Conservation (phyloP, 2,329 filamentous ascomycete genomes). For the Coniochaeta sp. region DNA sequence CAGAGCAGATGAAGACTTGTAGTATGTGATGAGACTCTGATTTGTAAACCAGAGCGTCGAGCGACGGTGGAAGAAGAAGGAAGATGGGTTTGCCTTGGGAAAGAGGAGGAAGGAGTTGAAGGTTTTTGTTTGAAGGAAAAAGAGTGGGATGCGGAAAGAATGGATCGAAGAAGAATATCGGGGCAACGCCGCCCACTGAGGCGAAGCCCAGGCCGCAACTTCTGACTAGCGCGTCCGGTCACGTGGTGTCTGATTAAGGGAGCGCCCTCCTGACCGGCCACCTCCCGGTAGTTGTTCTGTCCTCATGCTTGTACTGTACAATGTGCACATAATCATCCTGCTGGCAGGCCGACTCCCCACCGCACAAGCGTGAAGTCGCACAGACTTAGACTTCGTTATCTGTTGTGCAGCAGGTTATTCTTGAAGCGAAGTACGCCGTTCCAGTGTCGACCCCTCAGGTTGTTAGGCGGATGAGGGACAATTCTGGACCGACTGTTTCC, state of each 20-base stretch:
- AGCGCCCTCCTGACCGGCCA: neutral
- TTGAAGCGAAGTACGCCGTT: too few species aligned
- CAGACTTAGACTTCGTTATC: too few species aligned
- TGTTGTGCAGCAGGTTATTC: too few species aligned
- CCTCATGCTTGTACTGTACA: too few species aligned
- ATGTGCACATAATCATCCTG: neutral
- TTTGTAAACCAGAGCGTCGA: neutral
- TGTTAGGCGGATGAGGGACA: too few species aligned
- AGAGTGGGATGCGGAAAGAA: slow-evolving; percentile 2
- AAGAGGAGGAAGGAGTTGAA: neutral
- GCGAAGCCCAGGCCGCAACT: neutral
- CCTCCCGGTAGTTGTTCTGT: too few species aligned
- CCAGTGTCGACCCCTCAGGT: too few species aligned
- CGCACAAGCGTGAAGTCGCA: too few species aligned
- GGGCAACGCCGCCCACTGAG: neutral
- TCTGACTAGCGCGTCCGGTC: neutral
- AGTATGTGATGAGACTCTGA: neutral
- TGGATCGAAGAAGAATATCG: slow-evolving; percentile 1
- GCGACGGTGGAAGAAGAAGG: neutral
- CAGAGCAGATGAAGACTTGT: neutral
- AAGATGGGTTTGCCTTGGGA: neutral
- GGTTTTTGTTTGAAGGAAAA: slow-evolving; percentile 3
- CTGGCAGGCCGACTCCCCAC: too few species aligned
- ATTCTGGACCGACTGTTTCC: too few species aligned
- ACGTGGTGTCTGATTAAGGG: neutral